Conservation (phyloP, 805 yeast species). For the Ogataea populi-albae region DNA sequence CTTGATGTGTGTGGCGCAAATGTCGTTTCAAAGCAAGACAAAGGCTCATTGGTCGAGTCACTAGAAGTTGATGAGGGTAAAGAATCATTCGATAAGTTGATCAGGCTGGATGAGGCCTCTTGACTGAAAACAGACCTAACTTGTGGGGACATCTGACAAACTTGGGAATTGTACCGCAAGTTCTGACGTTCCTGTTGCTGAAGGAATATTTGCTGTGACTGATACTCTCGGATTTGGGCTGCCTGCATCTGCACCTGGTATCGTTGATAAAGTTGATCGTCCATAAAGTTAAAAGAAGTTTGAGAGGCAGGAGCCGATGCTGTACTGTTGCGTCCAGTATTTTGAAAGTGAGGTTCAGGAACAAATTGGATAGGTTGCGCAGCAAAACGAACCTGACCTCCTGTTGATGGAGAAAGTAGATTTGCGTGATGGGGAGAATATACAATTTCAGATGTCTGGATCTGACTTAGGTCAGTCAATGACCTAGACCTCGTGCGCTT, state of each 20-base stretch:
- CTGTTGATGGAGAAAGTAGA: not conserved
- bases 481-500: constrained; percentile 37
- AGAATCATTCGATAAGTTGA: too few relatives aligned
- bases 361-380: not conserved
- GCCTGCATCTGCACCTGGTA: constrained; percentile 21
- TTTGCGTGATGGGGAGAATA: constrained; percentile 1
- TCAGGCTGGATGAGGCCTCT: too few relatives aligned
- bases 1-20: too few relatives aligned
- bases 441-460: constrained; percentile 13
- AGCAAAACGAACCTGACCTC: not conserved
- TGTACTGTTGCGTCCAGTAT: not conserved
- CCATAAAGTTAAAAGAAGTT: constrained; percentile 15
- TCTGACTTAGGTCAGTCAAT: constrained; percentile 28
- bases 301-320: constrained; percentile 23
- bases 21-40: too few relatives aligned
- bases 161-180: constrained; percentile 1
- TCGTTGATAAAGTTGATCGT: constrained; percentile 13
- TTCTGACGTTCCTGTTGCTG: constrained; percentile 13
- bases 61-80: too few relatives aligned
- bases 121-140: too few relatives aligned
- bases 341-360: not conserved
- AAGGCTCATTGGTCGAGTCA: too few relatives aligned
- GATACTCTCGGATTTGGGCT: constrained; percentile 21
- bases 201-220: constrained; percentile 19
- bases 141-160: too few relatives aligned